Evolutionary conservation across 257 asterid genomes (phyloP).

Genomic region (Catharanthus roseus): DNA sequence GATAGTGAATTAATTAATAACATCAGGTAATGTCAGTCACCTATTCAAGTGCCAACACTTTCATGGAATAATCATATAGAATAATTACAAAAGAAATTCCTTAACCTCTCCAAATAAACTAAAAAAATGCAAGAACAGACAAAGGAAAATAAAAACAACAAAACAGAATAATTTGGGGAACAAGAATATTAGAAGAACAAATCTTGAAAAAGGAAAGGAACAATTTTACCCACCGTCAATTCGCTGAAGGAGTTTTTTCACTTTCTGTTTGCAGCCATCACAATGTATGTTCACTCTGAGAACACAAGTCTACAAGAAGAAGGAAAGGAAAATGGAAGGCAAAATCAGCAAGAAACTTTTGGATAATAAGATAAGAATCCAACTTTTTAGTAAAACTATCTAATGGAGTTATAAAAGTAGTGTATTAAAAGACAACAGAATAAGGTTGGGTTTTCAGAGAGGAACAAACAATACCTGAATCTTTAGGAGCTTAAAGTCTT

Average conservation of each 20-base stretch:
- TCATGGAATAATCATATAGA: neutral
- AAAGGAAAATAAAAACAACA: neutral
- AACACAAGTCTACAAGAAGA: slow-evolving; percentile 51
- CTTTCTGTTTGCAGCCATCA: slow-evolving; percentile 88
- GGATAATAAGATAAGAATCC: slow-evolving; percentile 5
- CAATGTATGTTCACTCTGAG: slow-evolving; percentile 89
- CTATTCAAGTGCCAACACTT: slow-evolving; percentile 15
- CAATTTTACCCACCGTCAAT: slow-evolving; percentile 56
- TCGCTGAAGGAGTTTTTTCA: slow-evolving; percentile 72
- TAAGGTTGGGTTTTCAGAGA: slow-evolving; percentile 5
- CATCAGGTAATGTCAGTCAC: neutral
- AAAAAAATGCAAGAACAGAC: neutral
- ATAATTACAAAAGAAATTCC: slow-evolving; percentile 2
- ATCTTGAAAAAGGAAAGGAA: neutral
- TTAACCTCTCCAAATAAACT: neutral
- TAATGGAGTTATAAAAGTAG: neutral
- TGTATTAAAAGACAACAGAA: neutral
- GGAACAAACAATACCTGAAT: slow-evolving; percentile 61
- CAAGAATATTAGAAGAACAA: neutral
- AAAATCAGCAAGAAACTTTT: neutral
- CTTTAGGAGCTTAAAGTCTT: slow-evolving; percentile 84
- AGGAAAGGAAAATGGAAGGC: neutral
- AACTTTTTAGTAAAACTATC: neutral
- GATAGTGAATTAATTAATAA: neutral
- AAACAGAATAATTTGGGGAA: slow-evolving; percentile 1